phyloP scores from a whole-genome alignment of 805 yeast species.

The Vanderwaltozyma yarrowii region DNA sequence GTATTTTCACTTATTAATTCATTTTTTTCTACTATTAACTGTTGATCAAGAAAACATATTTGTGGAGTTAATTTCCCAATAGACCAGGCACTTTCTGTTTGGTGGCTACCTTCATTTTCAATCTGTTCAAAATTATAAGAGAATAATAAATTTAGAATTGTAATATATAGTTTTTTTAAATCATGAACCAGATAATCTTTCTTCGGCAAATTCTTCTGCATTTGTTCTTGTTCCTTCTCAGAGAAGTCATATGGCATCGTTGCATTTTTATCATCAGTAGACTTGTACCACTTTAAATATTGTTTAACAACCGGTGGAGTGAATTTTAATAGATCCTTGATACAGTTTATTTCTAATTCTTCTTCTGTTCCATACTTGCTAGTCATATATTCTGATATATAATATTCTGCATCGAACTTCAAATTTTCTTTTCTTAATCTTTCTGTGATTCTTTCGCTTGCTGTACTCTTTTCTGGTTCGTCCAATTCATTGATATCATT shows the following conservation, averaged over 20 bases:
- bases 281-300: constrained; percentile 39
- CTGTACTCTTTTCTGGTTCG: constrained; percentile 61
- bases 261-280: constrained; percentile 21
- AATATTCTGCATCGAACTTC: constrained; percentile 82
- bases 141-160: constrained; percentile 59
- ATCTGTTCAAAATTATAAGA: constrained; percentile 67
- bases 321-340: constrained; percentile 40
- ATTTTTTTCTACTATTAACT: constrained; percentile 30
- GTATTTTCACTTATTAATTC: neutral
- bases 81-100: constrained; percentile 88
- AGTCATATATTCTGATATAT: constrained; percentile 68
- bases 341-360: constrained; percentile 36
- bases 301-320: constrained; percentile 36
- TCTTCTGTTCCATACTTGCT: constrained; percentile 47
- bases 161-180: constrained; percentile 46
- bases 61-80: constrained; percentile 82
- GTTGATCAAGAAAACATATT: constrained; percentile 58
- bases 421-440: constrained; percentile 56
- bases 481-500: constrained; percentile 86
- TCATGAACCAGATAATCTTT: constrained; percentile 41
- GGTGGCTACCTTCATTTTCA: constrained; percentile 59
- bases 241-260: constrained; percentile 43
- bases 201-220: constrained; percentile 55
- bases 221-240: constrained; percentile 50
- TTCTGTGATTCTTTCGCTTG: constrained; percentile 53